Evolutionary conservation across 306 rosid species (phyloP).

Genomic region (Luffa acutangula): DNA sequence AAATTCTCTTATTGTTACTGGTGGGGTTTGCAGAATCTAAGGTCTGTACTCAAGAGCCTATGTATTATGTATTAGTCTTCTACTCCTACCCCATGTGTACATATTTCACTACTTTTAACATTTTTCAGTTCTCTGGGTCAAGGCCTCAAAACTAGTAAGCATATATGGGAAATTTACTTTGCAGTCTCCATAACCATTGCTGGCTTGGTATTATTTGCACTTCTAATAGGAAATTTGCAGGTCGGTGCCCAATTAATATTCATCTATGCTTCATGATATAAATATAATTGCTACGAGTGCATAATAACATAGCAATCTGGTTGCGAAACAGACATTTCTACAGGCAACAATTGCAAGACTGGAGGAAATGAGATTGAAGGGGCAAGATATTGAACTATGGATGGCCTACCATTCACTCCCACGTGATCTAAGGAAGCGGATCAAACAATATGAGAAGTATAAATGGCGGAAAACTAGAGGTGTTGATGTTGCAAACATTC

Average conservation of each 20-base stretch:
- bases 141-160: conserved; percentile 13
- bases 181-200: conserved; percentile 12
- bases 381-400: conserved; percentile 19
- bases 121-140: conserved; percentile 18
- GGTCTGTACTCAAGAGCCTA: background rate
- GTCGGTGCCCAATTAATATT: conserved; percentile 1
- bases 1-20: background rate
- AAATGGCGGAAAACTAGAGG: conserved; percentile 8
- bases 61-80: background rate
- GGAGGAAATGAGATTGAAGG: conserved; percentile 22
- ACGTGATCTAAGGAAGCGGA: background rate
- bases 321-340: conserved; percentile 44
- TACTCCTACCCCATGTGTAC: background rate
- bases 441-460: conserved; percentile 6
- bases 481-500: conserved; percentile 2
- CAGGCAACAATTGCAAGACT: conserved; percentile 48
- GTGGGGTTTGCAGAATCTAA: conserved; percentile 12
- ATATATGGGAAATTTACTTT: conserved; percentile 20
- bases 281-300: background rate
- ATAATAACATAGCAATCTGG: background rate
- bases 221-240: conserved; percentile 31
- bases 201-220: conserved; percentile 22
- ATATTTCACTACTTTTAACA: background rate
- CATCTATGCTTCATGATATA: background rate
- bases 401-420: conserved; percentile 8